Percentiles rank a stretch among this genome's conserved stretches.
Conservation (phyloP, 208 protist species). For the Histomonas meleagridis region DNA sequence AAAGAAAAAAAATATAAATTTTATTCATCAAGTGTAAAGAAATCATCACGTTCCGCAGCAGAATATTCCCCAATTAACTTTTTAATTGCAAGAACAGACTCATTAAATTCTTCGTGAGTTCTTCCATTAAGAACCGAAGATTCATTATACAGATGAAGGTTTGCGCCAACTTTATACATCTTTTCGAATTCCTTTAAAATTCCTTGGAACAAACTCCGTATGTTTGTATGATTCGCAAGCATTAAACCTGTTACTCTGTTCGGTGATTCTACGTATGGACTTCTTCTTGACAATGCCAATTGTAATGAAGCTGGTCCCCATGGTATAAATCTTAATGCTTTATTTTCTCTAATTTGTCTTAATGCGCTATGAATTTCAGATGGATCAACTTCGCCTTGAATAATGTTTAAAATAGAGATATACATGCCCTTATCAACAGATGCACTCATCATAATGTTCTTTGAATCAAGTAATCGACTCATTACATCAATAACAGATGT, state of each 20-base stretch:
- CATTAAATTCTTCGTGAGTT: neutral
- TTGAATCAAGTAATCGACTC: conserved; percentile 90
- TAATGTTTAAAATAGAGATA: conserved; percentile 93
- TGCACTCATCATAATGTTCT: conserved; percentile 86
- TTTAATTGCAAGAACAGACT: neutral
- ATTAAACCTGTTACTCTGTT: conserved; percentile 93
- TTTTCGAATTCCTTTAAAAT: neutral
- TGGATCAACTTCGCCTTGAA: conserved; percentile 95
- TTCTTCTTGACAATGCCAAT: conserved; percentile 68
- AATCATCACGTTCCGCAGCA: neutral
- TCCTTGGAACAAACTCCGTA: conserved; percentile 52
- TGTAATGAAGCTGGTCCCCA: conserved; percentile 89
- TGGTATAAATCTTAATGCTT: conserved; percentile 89
- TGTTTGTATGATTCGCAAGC: conserved; percentile 95
- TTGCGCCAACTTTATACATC: neutral
- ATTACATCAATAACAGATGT: conserved; percentile 99
- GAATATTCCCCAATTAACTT: neutral
- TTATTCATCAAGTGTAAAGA: neutral
- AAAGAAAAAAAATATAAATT: too few relatives aligned
- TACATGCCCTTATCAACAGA: conserved; percentile 72
- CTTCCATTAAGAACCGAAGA: neutral
- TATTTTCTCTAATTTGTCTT: conserved; percentile 84
- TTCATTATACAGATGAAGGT: neutral
- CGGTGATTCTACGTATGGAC: conserved; percentile 80
- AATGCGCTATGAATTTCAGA: conserved; percentile 87